Conservation (phyloP, 345 rosid genomes). For the Kernera saxatilis region DNA sequence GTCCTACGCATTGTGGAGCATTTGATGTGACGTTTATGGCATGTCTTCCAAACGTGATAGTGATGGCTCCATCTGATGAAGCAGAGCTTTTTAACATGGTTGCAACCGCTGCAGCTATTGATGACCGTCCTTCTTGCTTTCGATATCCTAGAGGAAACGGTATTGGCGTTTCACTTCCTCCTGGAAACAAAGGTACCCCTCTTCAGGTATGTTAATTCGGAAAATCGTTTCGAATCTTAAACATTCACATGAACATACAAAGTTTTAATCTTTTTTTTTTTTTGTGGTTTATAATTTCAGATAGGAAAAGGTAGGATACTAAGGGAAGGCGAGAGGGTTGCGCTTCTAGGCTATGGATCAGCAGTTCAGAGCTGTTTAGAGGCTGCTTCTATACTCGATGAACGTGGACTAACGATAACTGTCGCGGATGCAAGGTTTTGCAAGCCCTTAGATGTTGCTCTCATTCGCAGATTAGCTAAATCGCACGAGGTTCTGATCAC, state of each 20-base stretch:
- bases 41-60: slow-evolving; percentile 97
- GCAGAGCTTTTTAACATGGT: slow-evolving; percentile 97
- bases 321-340: slow-evolving; percentile 65
- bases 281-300: slow-evolving; percentile 23
- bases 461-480: slow-evolving; percentile 55
- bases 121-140: slow-evolving; percentile 95
- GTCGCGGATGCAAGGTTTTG: slow-evolving; percentile 93
- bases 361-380: slow-evolving; percentile 63
- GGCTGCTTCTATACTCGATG: slow-evolving; percentile 48
- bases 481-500: slow-evolving; percentile 75
- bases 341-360: slow-evolving; percentile 74
- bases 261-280: neutral
- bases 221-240: neutral
- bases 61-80: slow-evolving; percentile 98
- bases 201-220: neutral
- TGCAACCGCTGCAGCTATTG: slow-evolving; percentile 91
- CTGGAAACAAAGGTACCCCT: slow-evolving; percentile 80
- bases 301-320: slow-evolving; percentile 81
- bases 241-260: neutral
- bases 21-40: slow-evolving; percentile 96
- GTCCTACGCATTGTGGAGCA: slow-evolving; percentile 96
- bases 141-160: slow-evolving; percentile 94
- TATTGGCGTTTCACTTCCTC: slow-evolving; percentile 67
- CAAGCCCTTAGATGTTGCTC: slow-evolving; percentile 72
- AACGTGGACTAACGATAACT: slow-evolving; percentile 42